phyloP scores from a whole-genome alignment of 139 green algal genomes.

The Gonium pectorale region DNA sequence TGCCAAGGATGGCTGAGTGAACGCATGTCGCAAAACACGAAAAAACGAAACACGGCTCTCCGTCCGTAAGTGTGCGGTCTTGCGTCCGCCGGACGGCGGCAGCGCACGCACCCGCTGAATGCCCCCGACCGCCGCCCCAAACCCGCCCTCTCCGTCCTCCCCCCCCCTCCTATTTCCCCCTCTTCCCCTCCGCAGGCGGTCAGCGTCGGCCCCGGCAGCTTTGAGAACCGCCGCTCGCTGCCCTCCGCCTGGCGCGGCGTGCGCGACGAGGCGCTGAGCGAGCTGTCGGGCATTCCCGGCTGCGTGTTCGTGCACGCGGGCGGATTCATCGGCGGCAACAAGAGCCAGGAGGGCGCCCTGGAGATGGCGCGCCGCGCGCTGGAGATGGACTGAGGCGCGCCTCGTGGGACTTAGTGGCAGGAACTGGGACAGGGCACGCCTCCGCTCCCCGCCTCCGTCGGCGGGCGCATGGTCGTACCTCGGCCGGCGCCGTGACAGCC shows the following conservation, averaged over 20 bases:
- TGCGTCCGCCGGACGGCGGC: too few species aligned
- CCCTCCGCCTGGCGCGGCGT: constrained; percentile 90
- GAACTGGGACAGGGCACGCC: too few species aligned
- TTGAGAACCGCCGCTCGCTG: constrained; percentile 84
- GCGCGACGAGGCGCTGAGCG: constrained; percentile 85
- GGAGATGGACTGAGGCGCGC: constrained; percentile 8
- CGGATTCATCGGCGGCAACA: constrained; percentile 94
- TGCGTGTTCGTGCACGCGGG: constrained; percentile 93
- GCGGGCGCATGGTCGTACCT: too few species aligned
- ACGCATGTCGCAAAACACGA: too few species aligned
- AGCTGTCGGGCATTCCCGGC: constrained; percentile 78
- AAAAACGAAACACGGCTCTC: too few species aligned
- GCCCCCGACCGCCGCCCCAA: neutral
- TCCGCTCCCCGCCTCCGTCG: too few species aligned
- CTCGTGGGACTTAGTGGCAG: too few species aligned
- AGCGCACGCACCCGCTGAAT: too few species aligned
- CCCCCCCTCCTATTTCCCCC: neutral
- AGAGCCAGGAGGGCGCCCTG: constrained; percentile 61
- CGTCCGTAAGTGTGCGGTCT: too few species aligned
- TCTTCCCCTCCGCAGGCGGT: constrained; percentile 74
- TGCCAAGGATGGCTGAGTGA: too few species aligned
- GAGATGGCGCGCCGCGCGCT: constrained; percentile 55
- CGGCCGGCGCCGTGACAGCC: too few species aligned
- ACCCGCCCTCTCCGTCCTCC: neutral
- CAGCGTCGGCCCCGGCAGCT: constrained; percentile 77